phyloP scores from a whole-genome alignment of 495 filamentous ascomycete species.

The Letharia lupina region DNA sequence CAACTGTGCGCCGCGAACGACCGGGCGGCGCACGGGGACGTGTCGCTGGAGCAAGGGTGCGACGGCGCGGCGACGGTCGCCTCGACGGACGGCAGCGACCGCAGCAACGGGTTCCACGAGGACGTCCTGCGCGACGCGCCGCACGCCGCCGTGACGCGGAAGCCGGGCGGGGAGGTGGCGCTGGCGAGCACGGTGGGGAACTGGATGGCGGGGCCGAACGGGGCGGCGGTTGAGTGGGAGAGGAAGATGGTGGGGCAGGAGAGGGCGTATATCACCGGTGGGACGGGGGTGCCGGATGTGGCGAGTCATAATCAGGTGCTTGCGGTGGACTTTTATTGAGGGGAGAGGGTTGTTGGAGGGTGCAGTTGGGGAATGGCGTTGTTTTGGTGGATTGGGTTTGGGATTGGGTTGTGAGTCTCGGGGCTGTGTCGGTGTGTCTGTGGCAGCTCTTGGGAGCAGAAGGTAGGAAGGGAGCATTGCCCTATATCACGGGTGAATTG shows the following conservation, averaged over 20 bases:
- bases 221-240: constrained; percentile 34
- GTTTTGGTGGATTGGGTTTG: no score
- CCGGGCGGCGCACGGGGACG: constrained; percentile 36
- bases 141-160: constrained; percentile 29
- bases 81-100: constrained; percentile 32
- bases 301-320: constrained; percentile 36
- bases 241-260: constrained; percentile 30
- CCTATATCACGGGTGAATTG: no score
- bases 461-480: no score
- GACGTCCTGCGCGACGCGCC: constrained; percentile 33
- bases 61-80: constrained; percentile 37
- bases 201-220: constrained; percentile 36
- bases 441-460: no score
- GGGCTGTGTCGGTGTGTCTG: no score
- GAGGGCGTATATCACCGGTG: constrained; percentile 36
- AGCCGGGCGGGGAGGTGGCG: constrained; percentile 29
- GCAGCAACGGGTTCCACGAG: constrained; percentile 31
- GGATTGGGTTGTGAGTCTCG: no score
- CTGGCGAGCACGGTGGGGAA: constrained; percentile 36
- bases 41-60: constrained; percentile 36
- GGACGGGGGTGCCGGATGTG: constrained; percentile 33
- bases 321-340: constrained; percentile 34
- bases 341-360: neutral
- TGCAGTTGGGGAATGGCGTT: neutral
- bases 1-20: constrained; percentile 35